Evolutionary conservation across 2,329 filamentous ascomycete species (phyloP), one percentile per base, ranked within the genome.

Genomic region (Raffaelea deltoideospora): DNA sequence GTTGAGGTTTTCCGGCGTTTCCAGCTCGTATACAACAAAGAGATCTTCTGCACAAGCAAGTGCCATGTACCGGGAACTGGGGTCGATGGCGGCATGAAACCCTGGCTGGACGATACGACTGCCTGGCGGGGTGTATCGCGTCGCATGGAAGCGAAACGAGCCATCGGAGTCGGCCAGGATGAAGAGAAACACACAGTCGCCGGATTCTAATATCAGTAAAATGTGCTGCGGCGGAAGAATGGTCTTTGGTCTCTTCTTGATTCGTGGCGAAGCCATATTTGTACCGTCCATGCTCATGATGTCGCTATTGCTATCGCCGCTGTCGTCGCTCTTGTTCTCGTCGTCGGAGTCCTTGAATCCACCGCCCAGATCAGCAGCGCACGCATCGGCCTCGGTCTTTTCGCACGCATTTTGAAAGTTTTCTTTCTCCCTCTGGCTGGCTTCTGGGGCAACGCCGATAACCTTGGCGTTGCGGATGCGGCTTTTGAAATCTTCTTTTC

Each of bases 381-480:
- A n/a, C n/a, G n/a, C n/a, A n/a, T n/a, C n/a, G n/a, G n/a, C n/a
- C n/a, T n/a, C n/a, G n/a, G n/a, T n/a, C n/a, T 26, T 26, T 26
- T 26, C 13, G 23, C 8, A 13, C 23, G 23, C 8, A 26, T 26
- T 26, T 26, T 8, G 8, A 8, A 26, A 13, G 8, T 26, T 26
- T 26, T 26, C 23, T 26, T 13, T 8, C 23, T 26, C 23, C 23
- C 8, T n/a, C n/a, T n/a, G n/a, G n/a, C n/a, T n/a, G n/a, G n/a
- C n/a, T 38, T 39, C 18, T 36, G 63, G 58, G 33, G 59, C 54
- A 37, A 68, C 58, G 30, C 83, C 84, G 47, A 96, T 70, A 13
- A 87, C 75, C 40, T 72, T 72, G 5, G 85, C 85, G 48, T 84
- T 81, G 41, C 81, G 67, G 44, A 96, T 95, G 31, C 76, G 71